Evolutionary conservation across 305 asterid genomes (phyloP).

Genomic region (Fraxinus albicans): DNA sequence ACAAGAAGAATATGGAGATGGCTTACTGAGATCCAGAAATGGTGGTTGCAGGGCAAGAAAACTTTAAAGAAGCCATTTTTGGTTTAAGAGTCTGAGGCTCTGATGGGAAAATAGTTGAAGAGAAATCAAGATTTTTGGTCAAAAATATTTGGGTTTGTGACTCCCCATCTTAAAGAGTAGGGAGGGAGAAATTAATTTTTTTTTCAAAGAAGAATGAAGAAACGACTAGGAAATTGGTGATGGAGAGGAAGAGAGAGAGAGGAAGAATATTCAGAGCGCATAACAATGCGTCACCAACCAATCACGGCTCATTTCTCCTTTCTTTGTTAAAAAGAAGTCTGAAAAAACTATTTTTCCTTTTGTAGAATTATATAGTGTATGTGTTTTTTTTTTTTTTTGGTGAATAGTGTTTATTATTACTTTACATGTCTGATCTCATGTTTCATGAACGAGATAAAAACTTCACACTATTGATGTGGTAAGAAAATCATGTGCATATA

Average conservation of each 20-base stretch:
- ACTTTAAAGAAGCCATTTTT: slow-evolving; percentile 64
- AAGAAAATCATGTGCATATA: too few species aligned
- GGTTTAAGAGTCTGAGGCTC: background rate
- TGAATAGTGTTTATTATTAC: background rate
- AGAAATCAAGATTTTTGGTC: slow-evolving; percentile 12
- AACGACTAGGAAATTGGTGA: slow-evolving; percentile 13
- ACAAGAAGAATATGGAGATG: background rate
- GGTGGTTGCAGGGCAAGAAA: slow-evolving; percentile 66
- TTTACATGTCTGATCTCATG: background rate
- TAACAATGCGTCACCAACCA: slow-evolving; percentile 22
- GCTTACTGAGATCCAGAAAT: slow-evolving; percentile 61
- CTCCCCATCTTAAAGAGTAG: background rate
- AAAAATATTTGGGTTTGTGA: background rate
- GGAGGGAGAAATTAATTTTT: background rate
- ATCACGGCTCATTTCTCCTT: background rate
- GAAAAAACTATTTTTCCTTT: background rate
- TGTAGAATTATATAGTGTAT: too few species aligned
- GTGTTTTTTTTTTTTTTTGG: too few species aligned
- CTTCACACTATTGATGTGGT: too few species aligned
- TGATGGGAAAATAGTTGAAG: background rate
- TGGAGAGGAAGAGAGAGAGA: background rate
- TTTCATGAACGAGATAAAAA: too few species aligned
- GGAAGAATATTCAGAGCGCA: slow-evolving; percentile 1
- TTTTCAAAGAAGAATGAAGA: slow-evolving; percentile 15
- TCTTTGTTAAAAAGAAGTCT: background rate